Conservation (phyloP, 306 rosid species). For the Sindora glabra region DNA sequence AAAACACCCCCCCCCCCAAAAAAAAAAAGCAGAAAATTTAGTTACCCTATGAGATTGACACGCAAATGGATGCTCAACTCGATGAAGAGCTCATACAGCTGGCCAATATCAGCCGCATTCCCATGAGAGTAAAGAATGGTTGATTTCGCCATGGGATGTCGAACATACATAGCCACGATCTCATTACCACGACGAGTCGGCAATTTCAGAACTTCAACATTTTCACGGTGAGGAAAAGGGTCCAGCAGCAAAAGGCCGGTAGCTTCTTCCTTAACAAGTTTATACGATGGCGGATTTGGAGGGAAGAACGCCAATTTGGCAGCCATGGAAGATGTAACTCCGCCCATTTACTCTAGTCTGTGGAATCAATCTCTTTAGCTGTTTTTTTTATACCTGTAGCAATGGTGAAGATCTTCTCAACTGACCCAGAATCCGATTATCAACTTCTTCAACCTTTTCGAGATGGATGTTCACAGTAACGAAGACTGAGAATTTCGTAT, state of each 20-base stretch:
- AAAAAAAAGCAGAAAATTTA: background rate
- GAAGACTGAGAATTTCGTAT: background rate
- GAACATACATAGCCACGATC: slow-evolving; percentile 77
- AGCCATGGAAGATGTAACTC: slow-evolving; percentile 89
- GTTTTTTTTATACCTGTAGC: background rate
- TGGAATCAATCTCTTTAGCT: background rate
- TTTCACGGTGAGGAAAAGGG: slow-evolving; percentile 61
- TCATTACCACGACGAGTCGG: slow-evolving; percentile 69
- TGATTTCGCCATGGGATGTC: slow-evolving; percentile 67
- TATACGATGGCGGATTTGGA: slow-evolving; percentile 78
- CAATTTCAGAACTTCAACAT: slow-evolving; percentile 64
- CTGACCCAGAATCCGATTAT: slow-evolving; percentile 1
- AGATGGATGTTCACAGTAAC: slow-evolving; percentile 8
- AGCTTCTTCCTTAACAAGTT: slow-evolving; percentile 35
- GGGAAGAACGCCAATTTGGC: slow-evolving; percentile 84
- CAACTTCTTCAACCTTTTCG: background rate
- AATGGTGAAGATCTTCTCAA: background rate
- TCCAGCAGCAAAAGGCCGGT: slow-evolving; percentile 50
- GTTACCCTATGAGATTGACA: slow-evolving; percentile 73
- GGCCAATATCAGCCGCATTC: slow-evolving; percentile 80
- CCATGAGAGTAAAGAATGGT: slow-evolving; percentile 84
- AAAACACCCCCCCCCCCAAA: no score
- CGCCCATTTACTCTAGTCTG: slow-evolving; percentile 49
- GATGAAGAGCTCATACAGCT: slow-evolving; percentile 81
- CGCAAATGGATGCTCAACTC: slow-evolving; percentile 72